Conservation (phyloP, 768 basidiomycete genomes). For the Termitomyces bulborhizus region DNA sequence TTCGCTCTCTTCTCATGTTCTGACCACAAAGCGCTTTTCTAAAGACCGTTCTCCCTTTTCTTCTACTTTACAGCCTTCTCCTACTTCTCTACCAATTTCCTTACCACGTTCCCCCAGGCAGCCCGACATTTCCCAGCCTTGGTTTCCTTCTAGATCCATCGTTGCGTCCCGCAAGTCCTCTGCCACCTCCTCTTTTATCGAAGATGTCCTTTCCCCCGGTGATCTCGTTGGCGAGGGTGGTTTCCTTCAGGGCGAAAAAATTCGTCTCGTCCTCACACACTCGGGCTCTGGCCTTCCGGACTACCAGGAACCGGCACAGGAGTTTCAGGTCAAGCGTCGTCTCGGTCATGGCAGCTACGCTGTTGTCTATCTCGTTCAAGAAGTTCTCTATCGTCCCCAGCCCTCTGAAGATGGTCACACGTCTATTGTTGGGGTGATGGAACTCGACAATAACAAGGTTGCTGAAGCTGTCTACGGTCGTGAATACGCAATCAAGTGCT, state of each 20-base stretch:
- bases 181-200: constrained; percentile 32
- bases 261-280: constrained; percentile 46
- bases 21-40: constrained; percentile 32
- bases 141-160: constrained; percentile 9
- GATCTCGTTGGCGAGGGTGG: constrained; percentile 70
- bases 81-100: constrained; percentile 23
- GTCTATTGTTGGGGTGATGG: constrained; percentile 49
- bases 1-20: constrained; percentile 22
- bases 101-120: constrained; percentile 28
- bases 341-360: constrained; percentile 91
- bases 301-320: constrained; percentile 45
- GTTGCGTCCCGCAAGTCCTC: constrained; percentile 28
- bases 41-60: constrained; percentile 27
- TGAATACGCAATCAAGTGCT: constrained; percentile 92
- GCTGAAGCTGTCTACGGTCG: constrained; percentile 56
- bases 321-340: constrained; percentile 80
- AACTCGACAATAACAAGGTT: constrained; percentile 37
- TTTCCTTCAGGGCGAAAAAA: constrained; percentile 57
- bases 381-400: constrained; percentile 47
- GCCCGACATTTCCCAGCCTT: background rate
- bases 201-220: constrained; percentile 66
- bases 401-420: constrained; percentile 53
- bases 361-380: constrained; percentile 87
- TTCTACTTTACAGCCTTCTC: background rate
- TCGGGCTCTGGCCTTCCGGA: constrained; percentile 25